A percentile compares a stretch with the other conserved stretches of the same genome.
phyloP scores from a whole-genome alignment of 805 yeast genomes.

The Ogataea thermomethanolica region DNA sequence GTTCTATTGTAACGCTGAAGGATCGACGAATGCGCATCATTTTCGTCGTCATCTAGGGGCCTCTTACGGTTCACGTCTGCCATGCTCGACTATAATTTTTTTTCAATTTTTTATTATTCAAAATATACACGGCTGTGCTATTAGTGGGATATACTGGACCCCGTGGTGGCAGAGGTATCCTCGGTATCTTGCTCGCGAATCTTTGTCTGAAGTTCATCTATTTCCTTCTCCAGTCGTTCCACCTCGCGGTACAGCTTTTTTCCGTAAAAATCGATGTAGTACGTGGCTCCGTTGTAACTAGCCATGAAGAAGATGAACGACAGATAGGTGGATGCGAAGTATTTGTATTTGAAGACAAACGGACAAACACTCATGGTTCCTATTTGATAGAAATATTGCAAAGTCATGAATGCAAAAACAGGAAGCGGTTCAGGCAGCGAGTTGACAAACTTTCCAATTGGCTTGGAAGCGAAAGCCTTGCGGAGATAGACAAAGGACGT shows the following conservation, averaged over 20 bases:
- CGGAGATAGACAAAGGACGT: conserved; percentile 87
- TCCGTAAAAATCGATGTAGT: conserved; percentile 89
- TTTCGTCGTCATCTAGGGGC: conserved; percentile 3
- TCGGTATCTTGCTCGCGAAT: conserved; percentile 7
- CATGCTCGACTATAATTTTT: background rate
- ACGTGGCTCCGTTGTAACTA: conserved; percentile 91
- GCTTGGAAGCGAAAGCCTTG: conserved; percentile 59
- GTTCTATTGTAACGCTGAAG: conserved; percentile 51
- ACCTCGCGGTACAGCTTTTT: conserved; percentile 86
- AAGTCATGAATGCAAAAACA: conserved; percentile 77
- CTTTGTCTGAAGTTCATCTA: conserved; percentile 54
- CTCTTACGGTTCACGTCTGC: conserved; percentile 5
- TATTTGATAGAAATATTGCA: conserved; percentile 85
- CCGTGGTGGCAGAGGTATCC: background rate
- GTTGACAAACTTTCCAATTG: conserved; percentile 75
- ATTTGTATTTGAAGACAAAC: conserved; percentile 72
- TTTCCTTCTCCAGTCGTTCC: conserved; percentile 61
- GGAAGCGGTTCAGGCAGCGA: conserved; percentile 81
- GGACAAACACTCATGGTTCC: conserved; percentile 87
- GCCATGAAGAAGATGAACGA: conserved; percentile 74
- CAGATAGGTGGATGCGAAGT: conserved; percentile 65
- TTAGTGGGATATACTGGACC: background rate
- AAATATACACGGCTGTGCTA: conserved; percentile 5
- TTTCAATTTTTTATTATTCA: background rate
- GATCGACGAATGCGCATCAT: conserved; percentile 40